phyloP scores from a whole-genome alignment of 2,329 filamentous ascomycete genomes.

The Fusarium xyrophilum region DNA sequence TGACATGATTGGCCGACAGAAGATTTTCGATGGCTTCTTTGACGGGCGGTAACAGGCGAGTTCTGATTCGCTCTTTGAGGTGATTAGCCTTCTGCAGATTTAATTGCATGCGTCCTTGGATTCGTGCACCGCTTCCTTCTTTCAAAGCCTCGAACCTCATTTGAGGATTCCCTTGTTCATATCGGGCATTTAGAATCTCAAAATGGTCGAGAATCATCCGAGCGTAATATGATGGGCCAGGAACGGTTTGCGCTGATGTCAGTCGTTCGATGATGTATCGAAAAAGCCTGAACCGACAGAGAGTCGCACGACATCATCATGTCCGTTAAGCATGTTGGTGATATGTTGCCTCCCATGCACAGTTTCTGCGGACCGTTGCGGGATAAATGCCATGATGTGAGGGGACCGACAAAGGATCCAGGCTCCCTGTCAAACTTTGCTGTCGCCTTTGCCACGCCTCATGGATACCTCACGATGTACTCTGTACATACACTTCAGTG shows the following conservation, averaged over 20 bases:
- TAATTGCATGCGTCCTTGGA: constrained; percentile 26
- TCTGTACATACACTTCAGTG: too few relatives aligned
- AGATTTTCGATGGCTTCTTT: constrained; percentile 14
- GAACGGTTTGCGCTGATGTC: background rate
- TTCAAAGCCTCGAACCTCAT: constrained; percentile 10
- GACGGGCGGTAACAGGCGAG: constrained; percentile 38
- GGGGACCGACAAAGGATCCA: constrained; percentile 23
- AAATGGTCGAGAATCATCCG: constrained; percentile 20
- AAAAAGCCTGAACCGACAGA: background rate
- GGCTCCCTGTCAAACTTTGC: constrained; percentile 2
- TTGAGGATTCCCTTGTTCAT: constrained; percentile 18
- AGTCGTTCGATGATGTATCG: constrained; percentile 18
- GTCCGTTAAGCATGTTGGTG: constrained; percentile 22
- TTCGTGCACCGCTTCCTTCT: constrained; percentile 22
- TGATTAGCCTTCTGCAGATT: constrained; percentile 8
- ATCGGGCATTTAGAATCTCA: constrained; percentile 11
- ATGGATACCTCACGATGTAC: background rate
- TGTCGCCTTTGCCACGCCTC: constrained; percentile 7
- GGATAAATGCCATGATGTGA: constrained; percentile 3
- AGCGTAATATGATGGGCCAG: constrained; percentile 5
- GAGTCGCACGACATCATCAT: constrained; percentile 21
- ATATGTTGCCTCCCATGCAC: constrained; percentile 19
- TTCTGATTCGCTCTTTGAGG: constrained; percentile 29
- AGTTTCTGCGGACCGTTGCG: constrained; percentile 24
- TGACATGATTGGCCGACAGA: constrained; percentile 34